These are phyloP conservation scores for Zoysia pacifica DNA, from an alignment of 176 grass and related monocot genomes.

Conservation along the genomic window DNA sequence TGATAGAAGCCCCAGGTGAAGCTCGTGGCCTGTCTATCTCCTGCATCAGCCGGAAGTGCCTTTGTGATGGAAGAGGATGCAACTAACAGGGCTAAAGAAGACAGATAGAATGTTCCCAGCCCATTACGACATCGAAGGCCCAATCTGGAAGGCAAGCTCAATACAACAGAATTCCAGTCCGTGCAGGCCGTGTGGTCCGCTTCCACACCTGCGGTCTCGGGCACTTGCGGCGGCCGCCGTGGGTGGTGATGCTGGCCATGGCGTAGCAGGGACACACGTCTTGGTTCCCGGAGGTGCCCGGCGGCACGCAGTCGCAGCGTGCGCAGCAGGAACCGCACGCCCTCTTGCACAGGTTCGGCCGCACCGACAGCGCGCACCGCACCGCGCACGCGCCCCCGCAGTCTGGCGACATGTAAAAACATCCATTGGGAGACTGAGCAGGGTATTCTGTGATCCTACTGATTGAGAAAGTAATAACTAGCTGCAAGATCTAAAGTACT, in stretches of 20 bases:
- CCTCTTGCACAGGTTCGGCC: conserved; percentile 36
- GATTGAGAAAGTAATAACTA: neutral
- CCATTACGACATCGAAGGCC: too few relatives aligned
- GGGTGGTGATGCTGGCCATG: conserved; percentile 35
- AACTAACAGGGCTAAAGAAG: too few relatives aligned
- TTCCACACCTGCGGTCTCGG: neutral
- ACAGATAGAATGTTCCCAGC: too few relatives aligned
- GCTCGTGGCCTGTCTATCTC: conserved; percentile 3
- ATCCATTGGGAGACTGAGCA: neutral
- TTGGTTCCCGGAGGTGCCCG: conserved; percentile 33
- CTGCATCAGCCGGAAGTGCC: too few relatives aligned
- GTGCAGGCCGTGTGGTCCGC: too few relatives aligned
- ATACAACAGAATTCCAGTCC: too few relatives aligned
- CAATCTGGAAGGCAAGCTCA: too few relatives aligned
- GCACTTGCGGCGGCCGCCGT: conserved; percentile 20
- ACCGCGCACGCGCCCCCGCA: conserved; percentile 31
- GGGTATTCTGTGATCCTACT: neutral
- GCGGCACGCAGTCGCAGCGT: conserved; percentile 48
- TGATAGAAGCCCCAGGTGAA: conserved; percentile 78
- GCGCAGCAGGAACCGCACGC: conserved; percentile 47
- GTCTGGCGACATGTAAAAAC: neutral
- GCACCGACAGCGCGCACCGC: conserved; percentile 25
- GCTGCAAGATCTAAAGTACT: neutral
- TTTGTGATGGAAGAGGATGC: too few relatives aligned
- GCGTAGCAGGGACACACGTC: conserved; percentile 42